A percentile compares a stretch with the other conserved stretches of the same genome.
Evolutionary conservation across 305 asterid genomes (phyloP).

Genomic region (Solanum chacoense): DNA sequence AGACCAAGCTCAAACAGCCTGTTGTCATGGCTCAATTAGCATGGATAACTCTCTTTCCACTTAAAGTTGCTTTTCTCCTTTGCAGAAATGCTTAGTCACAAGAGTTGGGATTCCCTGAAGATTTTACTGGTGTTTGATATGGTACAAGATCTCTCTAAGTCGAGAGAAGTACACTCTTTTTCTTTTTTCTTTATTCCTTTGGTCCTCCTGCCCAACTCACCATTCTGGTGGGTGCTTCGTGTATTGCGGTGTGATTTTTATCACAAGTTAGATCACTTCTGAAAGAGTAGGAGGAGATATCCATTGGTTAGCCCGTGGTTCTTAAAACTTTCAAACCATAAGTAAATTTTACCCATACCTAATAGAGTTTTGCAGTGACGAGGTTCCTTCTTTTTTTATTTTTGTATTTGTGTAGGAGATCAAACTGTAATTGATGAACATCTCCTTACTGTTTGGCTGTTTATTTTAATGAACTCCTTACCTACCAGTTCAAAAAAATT

Average conservation of each 20-base stretch:
- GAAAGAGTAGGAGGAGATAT: not conserved
- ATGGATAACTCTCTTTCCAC: slow-evolving; percentile 11
- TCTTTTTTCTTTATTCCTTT: slow-evolving; percentile 3
- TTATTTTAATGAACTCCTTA: not conserved
- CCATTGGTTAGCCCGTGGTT: not conserved
- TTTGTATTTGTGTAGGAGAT: not conserved
- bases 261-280: not conserved
- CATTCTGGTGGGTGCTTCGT: not conserved
- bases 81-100: slow-evolving; percentile 45
- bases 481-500: not conserved
- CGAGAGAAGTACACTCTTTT: not conserved
- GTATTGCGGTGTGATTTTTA: not conserved
- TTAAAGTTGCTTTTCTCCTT: slow-evolving; percentile 41
- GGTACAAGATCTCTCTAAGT: slow-evolving; percentile 11
- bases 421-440: not conserved
- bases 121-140: slow-evolving; percentile 19
- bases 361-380: not conserved
- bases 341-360: not conserved
- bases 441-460: not conserved
- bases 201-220: not conserved
- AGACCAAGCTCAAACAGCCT: slow-evolving; percentile 32
- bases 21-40: slow-evolving; percentile 12
- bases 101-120: slow-evolving; percentile 27
- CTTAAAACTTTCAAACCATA: not conserved
- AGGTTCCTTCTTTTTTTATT: not conserved